A percentile compares a stretch with the other conserved stretches of the same genome.
These are phyloP conservation scores for Aphanomyces stellatus DNA, from an alignment of 352 stramenopile species.

Conservation along the genomic window DNA sequence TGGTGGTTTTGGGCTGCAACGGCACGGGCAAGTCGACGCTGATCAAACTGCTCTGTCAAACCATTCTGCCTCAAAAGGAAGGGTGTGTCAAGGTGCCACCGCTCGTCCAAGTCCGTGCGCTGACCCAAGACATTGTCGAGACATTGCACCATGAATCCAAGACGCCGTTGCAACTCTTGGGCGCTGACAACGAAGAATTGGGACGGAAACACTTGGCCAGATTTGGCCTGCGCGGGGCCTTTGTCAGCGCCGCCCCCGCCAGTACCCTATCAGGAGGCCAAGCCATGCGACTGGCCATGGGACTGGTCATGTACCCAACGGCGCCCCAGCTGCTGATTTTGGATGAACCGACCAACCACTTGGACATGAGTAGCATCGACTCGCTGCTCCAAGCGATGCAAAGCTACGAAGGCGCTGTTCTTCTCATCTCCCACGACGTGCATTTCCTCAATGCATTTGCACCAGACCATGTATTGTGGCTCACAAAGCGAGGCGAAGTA, in stretches of 20 bases:
- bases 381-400: constrained; percentile 36
- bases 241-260: background rate
- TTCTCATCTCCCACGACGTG: constrained; percentile 60
- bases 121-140: constrained; percentile 62
- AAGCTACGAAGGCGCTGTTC: constrained; percentile 42
- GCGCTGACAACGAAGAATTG: constrained; percentile 20
- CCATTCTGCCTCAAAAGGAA: constrained; percentile 19
- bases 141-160: constrained; percentile 44
- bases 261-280: background rate
- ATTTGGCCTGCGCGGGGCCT: constrained; percentile 29
- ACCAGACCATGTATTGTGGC: constrained; percentile 9
- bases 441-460: constrained; percentile 31
- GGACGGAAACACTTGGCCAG: constrained; percentile 33
- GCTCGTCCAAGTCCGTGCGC: constrained; percentile 34
- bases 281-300: constrained; percentile 3
- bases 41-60: constrained; percentile 81
- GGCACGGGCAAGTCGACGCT: constrained; percentile 88
- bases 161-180: constrained; percentile 39
- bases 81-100: constrained; percentile 33
- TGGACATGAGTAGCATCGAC: constrained; percentile 61
- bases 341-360: constrained; percentile 80
- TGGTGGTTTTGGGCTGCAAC: constrained; percentile 85
- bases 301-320: constrained; percentile 35
- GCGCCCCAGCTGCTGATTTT: constrained; percentile 80
- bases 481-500: constrained; percentile 19